phyloP scores from a whole-genome alignment of 1,284 basidiomycete genomes.

The Fomes fomentarius region DNA sequence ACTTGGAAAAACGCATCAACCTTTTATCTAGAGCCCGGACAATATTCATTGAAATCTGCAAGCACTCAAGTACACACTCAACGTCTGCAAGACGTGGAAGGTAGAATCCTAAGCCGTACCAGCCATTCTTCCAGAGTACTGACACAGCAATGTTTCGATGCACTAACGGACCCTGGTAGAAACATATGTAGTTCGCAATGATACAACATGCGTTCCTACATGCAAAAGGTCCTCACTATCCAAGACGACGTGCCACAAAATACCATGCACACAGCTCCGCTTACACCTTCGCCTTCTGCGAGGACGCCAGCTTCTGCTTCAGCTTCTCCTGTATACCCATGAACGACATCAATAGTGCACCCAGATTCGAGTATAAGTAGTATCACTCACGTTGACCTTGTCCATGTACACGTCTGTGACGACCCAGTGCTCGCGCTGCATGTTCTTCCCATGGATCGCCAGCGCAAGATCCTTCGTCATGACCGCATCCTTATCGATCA shows the following conservation, averaged over 20 bases:
- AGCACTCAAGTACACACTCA: no score
- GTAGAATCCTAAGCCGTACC: no score
- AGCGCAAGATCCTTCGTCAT: slow-evolving; percentile 99
- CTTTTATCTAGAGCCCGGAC: no score
- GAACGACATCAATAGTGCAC: neutral
- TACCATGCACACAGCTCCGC: neutral
- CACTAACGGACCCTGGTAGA: no score
- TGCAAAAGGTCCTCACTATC: neutral
- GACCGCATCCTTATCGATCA: slow-evolving; percentile 87
- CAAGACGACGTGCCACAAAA: neutral
- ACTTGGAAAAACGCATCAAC: no score
- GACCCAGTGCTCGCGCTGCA: slow-evolving; percentile 94
- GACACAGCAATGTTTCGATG: no score
- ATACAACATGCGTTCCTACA: neutral
- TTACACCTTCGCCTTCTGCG: slow-evolving; percentile 14
- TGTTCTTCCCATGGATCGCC: slow-evolving; percentile 90
- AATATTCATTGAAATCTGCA: no score
- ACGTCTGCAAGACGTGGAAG: no score
- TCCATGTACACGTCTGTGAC: slow-evolving; percentile 92
- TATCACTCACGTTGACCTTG: slow-evolving; percentile 71
- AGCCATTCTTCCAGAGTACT: no score
- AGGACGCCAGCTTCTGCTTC: slow-evolving; percentile 50
- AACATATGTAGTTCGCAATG: no score
- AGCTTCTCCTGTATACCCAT: slow-evolving; percentile 53
- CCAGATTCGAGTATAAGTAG: neutral